Evolutionary conservation across 352 stramenopile genomes (phyloP), one percentile per base, ranked within the genome.

Genomic region (Globisporangium iwayamae): DNA sequence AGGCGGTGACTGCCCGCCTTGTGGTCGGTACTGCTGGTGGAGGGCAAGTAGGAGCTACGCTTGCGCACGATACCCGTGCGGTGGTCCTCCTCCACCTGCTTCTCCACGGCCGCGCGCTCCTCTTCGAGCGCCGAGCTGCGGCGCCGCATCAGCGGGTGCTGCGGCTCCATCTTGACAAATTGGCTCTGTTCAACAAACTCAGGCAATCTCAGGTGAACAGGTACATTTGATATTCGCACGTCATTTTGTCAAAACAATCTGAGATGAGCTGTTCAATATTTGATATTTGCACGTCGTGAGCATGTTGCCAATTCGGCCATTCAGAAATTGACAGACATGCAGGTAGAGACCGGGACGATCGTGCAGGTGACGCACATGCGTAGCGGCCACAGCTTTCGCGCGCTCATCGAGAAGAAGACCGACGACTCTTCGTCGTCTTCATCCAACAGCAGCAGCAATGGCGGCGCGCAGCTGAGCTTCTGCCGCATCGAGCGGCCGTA

Each of bases 401-500:
- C 81, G 59, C 66, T 90, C 11, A 53, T 89, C 13, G 81, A 89
- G 55, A 75, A 67, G 52, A 74, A 70, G 45, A 56, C 63, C 32
- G 78, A 81, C 14, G 60, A 55, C 4, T 65, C 25, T 62, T 65
- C 20, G 39, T 41, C 36, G 14, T 28, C 18, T 4, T 43, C 57
- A 18, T 54, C 48, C 36, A 56, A 46, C 57, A 56, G 48, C 38
- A 13, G 47, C 63, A 55, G 38, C 25, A 10, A 8, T 32, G 54
- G 28, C 9, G 16, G 5, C 18, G 65, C 71, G 53, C 66, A 69
- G n/a, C 64, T 88, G 65, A 85, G 76, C 38, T 70, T 94, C 5
- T 87, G 81, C 47, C 76, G 76, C 45, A 54, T 91, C 30, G 73
- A 90, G 53, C 74, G 75, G 16, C 85, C 83, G 32, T 92, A 90